phyloP scores from a whole-genome alignment of 805 yeast genomes.

The Candida broadrunensis region DNA sequence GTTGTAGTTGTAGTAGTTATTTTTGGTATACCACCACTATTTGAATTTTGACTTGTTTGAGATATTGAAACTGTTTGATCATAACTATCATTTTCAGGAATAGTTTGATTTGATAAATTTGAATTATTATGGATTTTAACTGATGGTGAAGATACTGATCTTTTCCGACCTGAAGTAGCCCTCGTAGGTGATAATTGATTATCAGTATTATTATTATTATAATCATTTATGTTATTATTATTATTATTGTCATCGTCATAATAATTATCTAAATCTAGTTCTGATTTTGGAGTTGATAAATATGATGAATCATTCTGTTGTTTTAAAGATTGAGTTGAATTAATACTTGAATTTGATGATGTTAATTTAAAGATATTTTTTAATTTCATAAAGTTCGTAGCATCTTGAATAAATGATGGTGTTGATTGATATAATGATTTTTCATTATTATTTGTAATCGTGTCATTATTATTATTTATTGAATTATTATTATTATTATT shows the following conservation, averaged over 20 bases:
- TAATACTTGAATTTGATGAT: slow-evolving; percentile 8
- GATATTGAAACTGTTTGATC: background rate
- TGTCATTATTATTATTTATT: slow-evolving; percentile 2
- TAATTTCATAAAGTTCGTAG: slow-evolving; percentile 23
- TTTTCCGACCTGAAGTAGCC: background rate
- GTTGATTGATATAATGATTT: slow-evolving; percentile 6
- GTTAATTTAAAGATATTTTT: slow-evolving; percentile 24
- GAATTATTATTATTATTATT: slow-evolving; percentile 12
- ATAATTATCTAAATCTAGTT: background rate
- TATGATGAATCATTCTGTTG: slow-evolving; percentile 3
- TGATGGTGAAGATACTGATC: slow-evolving; percentile 2
- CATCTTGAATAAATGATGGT: slow-evolving; percentile 11
- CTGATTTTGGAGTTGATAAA: slow-evolving; percentile 5
- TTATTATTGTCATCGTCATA: background rate
- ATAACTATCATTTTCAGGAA: slow-evolving; percentile 3
- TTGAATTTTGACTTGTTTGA: background rate
- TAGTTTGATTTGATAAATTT: slow-evolving; percentile 13
- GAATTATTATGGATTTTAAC: background rate
- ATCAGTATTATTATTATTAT: background rate
- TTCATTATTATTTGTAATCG: slow-evolving; percentile 4
- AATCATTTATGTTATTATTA: background rate
- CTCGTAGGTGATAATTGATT: background rate
- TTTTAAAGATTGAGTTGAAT: slow-evolving; percentile 3
- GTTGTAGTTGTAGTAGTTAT: background rate
- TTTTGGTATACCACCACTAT: background rate